These are phyloP conservation scores for Nemania abortiva DNA, from an alignment of 2,329 filamentous ascomycete species.

Conservation along the genomic window DNA sequence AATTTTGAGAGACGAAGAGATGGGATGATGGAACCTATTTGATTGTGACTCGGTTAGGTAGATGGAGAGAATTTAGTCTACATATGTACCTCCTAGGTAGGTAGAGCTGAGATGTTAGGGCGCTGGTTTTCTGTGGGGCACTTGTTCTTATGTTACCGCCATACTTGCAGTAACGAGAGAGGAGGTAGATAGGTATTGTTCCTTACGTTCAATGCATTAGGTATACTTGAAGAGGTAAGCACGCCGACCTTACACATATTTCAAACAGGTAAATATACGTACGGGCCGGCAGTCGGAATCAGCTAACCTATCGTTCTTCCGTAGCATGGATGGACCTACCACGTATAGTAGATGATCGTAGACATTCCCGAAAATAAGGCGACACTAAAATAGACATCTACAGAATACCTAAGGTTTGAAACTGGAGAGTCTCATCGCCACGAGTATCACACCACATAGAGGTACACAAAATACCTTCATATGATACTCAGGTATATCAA, in stretches of 20 bases:
- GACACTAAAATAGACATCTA: neutral
- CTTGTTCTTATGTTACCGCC: neutral
- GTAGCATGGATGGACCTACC: neutral
- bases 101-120: neutral
- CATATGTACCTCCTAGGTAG: too few relatives aligned
- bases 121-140: neutral
- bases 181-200: too few relatives aligned
- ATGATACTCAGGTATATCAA: too few relatives aligned
- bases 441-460: too few relatives aligned
- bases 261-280: neutral
- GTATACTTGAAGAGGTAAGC: too few relatives aligned
- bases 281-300: neutral
- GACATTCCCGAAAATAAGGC: constrained; percentile 11
- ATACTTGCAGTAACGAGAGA: too few relatives aligned
- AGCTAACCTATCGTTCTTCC: neutral
- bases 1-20: neutral
- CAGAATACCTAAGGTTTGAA: neutral
- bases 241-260: neutral
- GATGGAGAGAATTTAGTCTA: neutral
- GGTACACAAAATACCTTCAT: too few relatives aligned
- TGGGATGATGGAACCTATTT: neutral
- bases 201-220: too few relatives aligned
- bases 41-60: neutral
- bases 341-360: neutral
- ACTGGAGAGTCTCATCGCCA: neutral